Evolutionary conservation across 352 stramenopile species (phyloP).

Genomic region (Pythium volutum): DNA sequence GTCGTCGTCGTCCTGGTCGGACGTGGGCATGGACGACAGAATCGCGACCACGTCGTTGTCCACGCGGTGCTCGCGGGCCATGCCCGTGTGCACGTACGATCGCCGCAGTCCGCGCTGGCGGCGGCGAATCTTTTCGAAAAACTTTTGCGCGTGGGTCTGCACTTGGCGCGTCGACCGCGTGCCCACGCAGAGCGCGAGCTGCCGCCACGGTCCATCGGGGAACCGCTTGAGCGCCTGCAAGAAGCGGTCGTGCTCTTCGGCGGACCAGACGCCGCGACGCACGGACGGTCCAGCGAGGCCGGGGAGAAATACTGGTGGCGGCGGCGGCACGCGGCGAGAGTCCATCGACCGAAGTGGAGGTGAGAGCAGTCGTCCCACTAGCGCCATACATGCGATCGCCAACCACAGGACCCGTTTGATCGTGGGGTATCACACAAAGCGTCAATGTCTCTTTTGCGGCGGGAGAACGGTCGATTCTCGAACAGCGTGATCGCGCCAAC

Average conservation of each 20-base stretch:
- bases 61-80: slow-evolving; percentile 20
- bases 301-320: neutral
- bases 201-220: slow-evolving; percentile 24
- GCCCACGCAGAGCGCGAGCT: slow-evolving; percentile 20
- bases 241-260: slow-evolving; percentile 33
- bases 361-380: neutral
- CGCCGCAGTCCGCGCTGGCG: slow-evolving; percentile 19
- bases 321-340: slow-evolving; percentile 9
- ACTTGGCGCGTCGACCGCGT: slow-evolving; percentile 25
- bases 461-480: neutral
- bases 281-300: neutral
- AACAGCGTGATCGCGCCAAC: neutral
- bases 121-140: slow-evolving; percentile 24
- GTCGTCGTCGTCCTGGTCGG: neutral
- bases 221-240: slow-evolving; percentile 27
- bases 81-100: slow-evolving; percentile 7
- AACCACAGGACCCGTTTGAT: neutral
- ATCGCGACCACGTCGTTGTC: slow-evolving; percentile 23
- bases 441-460: neutral
- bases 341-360: slow-evolving; percentile 3
- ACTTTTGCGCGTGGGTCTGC: slow-evolving; percentile 31
- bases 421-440: too few species aligned
- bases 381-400: neutral
- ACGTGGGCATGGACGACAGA: slow-evolving; percentile 6
- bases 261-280: slow-evolving; percentile 24